Evolutionary conservation across 2,329 filamentous ascomycete species (phyloP), one percentile per base, ranked within the genome.

Genomic region (Claviceps sp.): DNA sequence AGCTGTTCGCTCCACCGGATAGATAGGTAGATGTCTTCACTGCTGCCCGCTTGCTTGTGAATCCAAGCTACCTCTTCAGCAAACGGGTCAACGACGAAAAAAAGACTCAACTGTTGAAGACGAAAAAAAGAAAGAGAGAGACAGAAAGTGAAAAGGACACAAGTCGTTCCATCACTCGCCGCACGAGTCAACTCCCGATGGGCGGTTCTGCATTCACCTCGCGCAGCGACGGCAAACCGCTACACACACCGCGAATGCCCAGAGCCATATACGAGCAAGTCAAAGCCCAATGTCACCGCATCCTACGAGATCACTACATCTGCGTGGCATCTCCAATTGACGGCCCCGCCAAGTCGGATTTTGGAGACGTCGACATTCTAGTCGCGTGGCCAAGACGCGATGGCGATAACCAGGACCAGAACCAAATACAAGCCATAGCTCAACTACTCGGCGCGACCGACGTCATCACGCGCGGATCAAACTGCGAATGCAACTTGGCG

Each of bases 331-430:
- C 76, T 0, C 81, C 85, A 0, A 76, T 83, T 29, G 84, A 88
- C 57, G 83, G 78, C 0, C 86, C 86, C 0, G 81, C 64, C 1
- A 93, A 93, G 64, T 43, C 57, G 0, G 77, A 81, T 57, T 76
- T 80, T 59, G 88, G 87, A 20, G 88, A 93, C 57, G 68, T 94
- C 39, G 87, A 93, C 64, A 72, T 90, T 53, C 64, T 88, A 1
- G 74, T 87, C 1, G 68, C 70, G 0, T 61, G 62, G 36, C 65
- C 68, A 16, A 61, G 57, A 17, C 26, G 52, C 4, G 42, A 55
- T 0, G 40, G 17, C 45, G 9, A 29, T 6, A 43, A 37, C 54
- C 54, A 54, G 20, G 42, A 22, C 46, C 36, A 52, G 2, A 49
- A 60, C 20, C 56, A 59, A 1, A 60, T 81, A 8, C 64, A 63